phyloP scores from a whole-genome alignment of 768 basidiomycete species.

The Tricholomella constricta region DNA sequence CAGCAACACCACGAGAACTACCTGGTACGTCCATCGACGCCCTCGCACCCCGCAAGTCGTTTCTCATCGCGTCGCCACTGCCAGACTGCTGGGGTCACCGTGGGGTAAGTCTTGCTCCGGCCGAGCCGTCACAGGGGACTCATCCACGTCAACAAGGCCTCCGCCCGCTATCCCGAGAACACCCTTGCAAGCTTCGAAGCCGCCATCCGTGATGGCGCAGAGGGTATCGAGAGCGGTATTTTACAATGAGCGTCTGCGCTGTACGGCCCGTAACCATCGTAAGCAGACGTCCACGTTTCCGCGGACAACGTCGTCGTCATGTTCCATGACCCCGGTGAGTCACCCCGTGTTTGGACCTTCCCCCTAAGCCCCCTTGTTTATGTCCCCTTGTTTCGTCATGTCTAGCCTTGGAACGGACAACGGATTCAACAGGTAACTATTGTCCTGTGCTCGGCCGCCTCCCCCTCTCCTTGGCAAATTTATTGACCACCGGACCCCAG shows the following conservation, averaged over 20 bases:
- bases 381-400: conserved; percentile 1
- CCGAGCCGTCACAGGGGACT: not conserved
- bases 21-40: conserved; percentile 28
- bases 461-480: not conserved
- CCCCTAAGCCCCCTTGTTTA: not conserved
- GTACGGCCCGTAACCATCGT: conserved; percentile 49
- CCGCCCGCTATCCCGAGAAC: conserved; percentile 88
- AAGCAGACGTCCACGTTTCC: conserved; percentile 93
- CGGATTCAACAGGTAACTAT: conserved; percentile 64
- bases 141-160: conserved; percentile 56
- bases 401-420: conserved; percentile 74
- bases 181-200: conserved; percentile 94
- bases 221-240: conserved; percentile 98
- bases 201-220: conserved; percentile 92
- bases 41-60: not conserved
- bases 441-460: not conserved
- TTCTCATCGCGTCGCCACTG: conserved; percentile 5
- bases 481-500: conserved; percentile 33
- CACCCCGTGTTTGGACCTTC: conserved; percentile 13
- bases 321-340: conserved; percentile 90
- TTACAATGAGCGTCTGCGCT: conserved; percentile 38
- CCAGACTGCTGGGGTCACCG: conserved; percentile 72
- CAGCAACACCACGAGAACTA: conserved; percentile 18
- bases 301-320: conserved; percentile 85
- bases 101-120: conserved; percentile 38